Base-by-base conservation (phyloP, 371 early-diverging fungal species). In the Coemansia sp. region DNA sequence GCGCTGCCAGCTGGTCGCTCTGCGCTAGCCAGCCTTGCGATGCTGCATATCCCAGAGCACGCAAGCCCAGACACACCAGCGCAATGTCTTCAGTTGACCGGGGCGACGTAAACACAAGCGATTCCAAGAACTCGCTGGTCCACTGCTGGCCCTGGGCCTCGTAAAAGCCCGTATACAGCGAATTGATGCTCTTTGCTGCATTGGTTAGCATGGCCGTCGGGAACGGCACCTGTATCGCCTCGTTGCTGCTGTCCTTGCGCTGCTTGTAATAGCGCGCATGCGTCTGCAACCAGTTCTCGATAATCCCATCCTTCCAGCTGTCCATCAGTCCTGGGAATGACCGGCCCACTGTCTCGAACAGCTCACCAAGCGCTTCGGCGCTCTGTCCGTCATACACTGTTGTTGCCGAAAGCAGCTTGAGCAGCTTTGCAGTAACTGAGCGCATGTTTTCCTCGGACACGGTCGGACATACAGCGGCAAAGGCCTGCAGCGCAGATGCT, bases 11-110 rank as follows among this genome's bases (percentile, higher is more conserved):
- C 12, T 24, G 26, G 2, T 40, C 15, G 54, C 40, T 63, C 29
- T 63, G 59, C 4, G 46, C 48, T 7, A 75, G 65, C 41, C 24
- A 4, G 26, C 58, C 61, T 11, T 23, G 28, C 2, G 23, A 12
- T 1, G 71, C 71, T 2, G 71, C 66, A 21, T 67, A 67, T 0
- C 76, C 76, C 39, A 71, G 67, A 4, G 67, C 61, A 15, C 76
- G 76, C 57, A 75, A 53, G 1, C 56, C 61, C n/a, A 75, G 76
- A 28, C 71, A 71, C 8, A 58, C 36, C 26, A 29, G 49, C 2
- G 61, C 71, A 21, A 66, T 24, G 3, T 51, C 67, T 7, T n/a
- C 51, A 2, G 51, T 44, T 3, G 75, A 26, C 28, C 61, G 23
- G 8, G 73, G 57, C 6, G 48, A 9, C 29, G 17, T 19, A 15